Conservation (phyloP, 495 filamentous ascomycete species). For the Xylaria grammica region DNA sequence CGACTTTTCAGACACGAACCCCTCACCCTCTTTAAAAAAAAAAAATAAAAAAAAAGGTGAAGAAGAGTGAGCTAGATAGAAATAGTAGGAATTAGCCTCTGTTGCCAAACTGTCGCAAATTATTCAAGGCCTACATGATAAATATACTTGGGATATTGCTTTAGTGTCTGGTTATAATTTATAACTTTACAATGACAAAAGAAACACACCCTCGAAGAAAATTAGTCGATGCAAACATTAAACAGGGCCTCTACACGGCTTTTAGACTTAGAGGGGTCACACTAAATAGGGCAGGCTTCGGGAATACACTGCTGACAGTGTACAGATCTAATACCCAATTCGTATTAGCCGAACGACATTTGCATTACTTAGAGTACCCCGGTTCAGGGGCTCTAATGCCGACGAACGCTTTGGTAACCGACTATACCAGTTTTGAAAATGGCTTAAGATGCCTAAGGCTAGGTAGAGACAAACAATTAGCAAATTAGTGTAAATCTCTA, state of each 20-base stretch:
- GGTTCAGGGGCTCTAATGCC: slow-evolving; percentile 17
- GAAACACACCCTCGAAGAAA: no score
- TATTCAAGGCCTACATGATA: no score
- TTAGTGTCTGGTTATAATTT: no score
- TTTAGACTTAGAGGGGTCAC: neutral
- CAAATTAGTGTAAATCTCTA: neutral
- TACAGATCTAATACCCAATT: neutral
- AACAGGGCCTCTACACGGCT: no score
- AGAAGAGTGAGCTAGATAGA: no score
- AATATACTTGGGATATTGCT: no score
- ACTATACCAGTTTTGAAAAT: slow-evolving; percentile 8
- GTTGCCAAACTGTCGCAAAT: no score
- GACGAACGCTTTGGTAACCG: slow-evolving; percentile 11
- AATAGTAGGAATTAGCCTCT: no score
- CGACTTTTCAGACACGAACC: slow-evolving; percentile 8
- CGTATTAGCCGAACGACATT: neutral
- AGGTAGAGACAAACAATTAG: neutral
- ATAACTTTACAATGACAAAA: no score
- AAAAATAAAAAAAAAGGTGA: neutral
- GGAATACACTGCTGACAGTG: slow-evolving; percentile 18
- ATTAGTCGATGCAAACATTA: neutral
- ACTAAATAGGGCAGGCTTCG: slow-evolving; percentile 13
- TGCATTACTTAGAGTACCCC: neutral
- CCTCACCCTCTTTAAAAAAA: neutral
- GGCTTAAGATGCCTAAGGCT: neutral